Conservation (phyloP, 805 yeast genomes). For the Saccharomycopsis sp. region DNA sequence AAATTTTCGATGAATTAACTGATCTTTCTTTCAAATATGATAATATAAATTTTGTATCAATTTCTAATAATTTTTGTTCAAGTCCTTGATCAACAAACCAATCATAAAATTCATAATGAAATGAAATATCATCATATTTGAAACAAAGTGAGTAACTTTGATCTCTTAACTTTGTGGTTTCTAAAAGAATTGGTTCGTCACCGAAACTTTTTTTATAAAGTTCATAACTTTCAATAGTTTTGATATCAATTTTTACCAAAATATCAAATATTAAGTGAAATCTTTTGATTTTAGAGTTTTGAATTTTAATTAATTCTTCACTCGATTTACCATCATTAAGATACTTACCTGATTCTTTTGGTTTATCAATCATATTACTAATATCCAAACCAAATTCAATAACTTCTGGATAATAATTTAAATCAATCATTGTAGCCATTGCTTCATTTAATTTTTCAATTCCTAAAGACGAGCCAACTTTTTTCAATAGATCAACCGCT, state of each 20-base stretch:
- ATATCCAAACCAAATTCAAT: slow-evolving; percentile 71
- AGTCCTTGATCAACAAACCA: slow-evolving; percentile 80
- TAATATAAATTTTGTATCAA: slow-evolving; percentile 73
- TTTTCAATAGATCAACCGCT: slow-evolving; percentile 67
- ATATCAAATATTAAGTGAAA: slow-evolving; percentile 71
- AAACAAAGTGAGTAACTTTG: slow-evolving; percentile 67
- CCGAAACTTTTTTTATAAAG: slow-evolving; percentile 23
- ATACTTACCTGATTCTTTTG: slow-evolving; percentile 47
- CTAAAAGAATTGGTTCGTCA: slow-evolving; percentile 31
- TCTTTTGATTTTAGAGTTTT: slow-evolving; percentile 43
- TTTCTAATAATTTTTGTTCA: slow-evolving; percentile 64
- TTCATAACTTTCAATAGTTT: slow-evolving; percentile 32
- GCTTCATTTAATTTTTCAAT: slow-evolving; percentile 77
- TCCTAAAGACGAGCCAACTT: slow-evolving; percentile 67
- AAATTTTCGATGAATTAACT: slow-evolving; percentile 53
- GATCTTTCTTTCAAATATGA: slow-evolving; percentile 67
- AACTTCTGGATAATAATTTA: slow-evolving; percentile 77
- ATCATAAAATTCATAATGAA: slow-evolving; percentile 86
- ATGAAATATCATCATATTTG: slow-evolving; percentile 65
- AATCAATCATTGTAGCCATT: slow-evolving; percentile 61
- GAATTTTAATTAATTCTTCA: slow-evolving; percentile 42
- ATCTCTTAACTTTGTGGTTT: slow-evolving; percentile 45
- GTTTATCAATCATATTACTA: slow-evolving; percentile 53
- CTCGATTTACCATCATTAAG: slow-evolving; percentile 40
- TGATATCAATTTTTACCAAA: slow-evolving; percentile 58